Percentiles rank a stretch among this genome's conserved stretches.
phyloP scores from a whole-genome alignment of 257 asterid genomes.

The Plantago elongata region DNA sequence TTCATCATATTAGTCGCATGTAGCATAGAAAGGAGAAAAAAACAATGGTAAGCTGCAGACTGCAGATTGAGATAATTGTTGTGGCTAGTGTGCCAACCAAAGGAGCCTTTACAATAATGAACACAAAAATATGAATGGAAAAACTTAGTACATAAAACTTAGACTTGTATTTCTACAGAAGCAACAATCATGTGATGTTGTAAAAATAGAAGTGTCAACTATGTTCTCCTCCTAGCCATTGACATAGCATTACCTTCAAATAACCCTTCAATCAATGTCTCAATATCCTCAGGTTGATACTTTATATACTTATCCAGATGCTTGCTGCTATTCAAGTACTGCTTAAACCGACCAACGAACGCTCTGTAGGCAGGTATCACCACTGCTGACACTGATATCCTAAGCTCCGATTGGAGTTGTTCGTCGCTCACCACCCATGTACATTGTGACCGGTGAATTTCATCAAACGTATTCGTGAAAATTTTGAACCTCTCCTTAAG shows the following conservation, averaged over 20 bases:
- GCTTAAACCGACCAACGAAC: constrained; percentile 68
- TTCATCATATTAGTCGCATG: no score
- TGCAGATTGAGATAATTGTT: constrained; percentile 6
- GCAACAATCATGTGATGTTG: not conserved
- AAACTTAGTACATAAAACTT: not conserved
- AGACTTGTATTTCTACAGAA: not conserved
- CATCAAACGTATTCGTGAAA: constrained; percentile 56
- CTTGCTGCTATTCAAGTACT: constrained; percentile 48
- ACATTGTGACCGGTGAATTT: constrained; percentile 59
- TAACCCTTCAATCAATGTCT: constrained; percentile 61
- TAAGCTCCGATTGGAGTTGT: constrained; percentile 88
- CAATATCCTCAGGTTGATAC: constrained; percentile 83
- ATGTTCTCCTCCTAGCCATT: constrained; percentile 56
- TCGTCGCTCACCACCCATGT: constrained; percentile 82
- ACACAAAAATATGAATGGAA: not conserved
- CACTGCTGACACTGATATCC: constrained; percentile 65
- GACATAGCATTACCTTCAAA: constrained; percentile 65
- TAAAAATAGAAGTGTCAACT: constrained; percentile 7
- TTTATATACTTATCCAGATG: constrained; percentile 69
- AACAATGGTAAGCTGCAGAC: constrained; percentile 16
- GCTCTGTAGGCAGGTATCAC: constrained; percentile 83
- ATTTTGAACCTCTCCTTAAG: constrained; percentile 72
- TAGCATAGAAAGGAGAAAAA: not conserved
- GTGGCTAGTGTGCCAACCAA: not conserved
- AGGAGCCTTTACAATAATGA: not conserved